These are phyloP conservation scores for Dendrobium chrysotoxum DNA, from an alignment of 106 monocot genomes.

Conservation along the genomic window DNA sequence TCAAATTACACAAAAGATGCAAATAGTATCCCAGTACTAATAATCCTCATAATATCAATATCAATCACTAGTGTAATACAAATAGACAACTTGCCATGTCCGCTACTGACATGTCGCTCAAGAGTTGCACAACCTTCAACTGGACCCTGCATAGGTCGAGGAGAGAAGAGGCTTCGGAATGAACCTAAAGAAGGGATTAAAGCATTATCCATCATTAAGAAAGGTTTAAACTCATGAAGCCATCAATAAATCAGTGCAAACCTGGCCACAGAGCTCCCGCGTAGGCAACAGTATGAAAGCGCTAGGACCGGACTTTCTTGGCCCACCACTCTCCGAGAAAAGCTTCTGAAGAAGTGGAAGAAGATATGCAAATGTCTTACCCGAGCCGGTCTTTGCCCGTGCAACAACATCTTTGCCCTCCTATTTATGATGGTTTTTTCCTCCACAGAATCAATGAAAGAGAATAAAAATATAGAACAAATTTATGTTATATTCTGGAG, in stretches of 20 bases:
- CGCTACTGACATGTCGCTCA: constrained; percentile 42
- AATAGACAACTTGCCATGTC: constrained; percentile 44
- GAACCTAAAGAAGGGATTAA: constrained; percentile 38
- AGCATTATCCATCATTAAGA: not conserved
- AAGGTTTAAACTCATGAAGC: not conserved
- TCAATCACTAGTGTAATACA: not conserved
- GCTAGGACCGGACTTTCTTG: constrained; percentile 42
- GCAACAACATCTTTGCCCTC: constrained; percentile 93
- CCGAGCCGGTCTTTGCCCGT: constrained; percentile 80
- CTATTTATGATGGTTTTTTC: constrained; percentile 17
- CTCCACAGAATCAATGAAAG: constrained; percentile 3
- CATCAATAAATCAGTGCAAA: constrained; percentile 6
- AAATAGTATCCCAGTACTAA: not conserved
- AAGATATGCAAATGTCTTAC: constrained; percentile 87
- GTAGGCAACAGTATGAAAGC: constrained; percentile 74
- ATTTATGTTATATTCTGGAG: not conserved
- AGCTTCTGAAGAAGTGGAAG: constrained; percentile 83
- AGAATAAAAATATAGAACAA: not conserved
- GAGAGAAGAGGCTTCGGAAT: constrained; percentile 50
- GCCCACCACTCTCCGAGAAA: constrained; percentile 28
- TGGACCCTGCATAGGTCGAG: constrained; percentile 73
- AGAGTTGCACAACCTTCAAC: constrained; percentile 56
- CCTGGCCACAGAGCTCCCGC: constrained; percentile 79
- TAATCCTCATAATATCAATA: not conserved
- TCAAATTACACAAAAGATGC: not conserved